Evolutionary conservation across 805 yeast genomes (phyloP), one percentile per base, ranked within the genome.

Genomic region (Wickerhamiella domercqiae): DNA sequence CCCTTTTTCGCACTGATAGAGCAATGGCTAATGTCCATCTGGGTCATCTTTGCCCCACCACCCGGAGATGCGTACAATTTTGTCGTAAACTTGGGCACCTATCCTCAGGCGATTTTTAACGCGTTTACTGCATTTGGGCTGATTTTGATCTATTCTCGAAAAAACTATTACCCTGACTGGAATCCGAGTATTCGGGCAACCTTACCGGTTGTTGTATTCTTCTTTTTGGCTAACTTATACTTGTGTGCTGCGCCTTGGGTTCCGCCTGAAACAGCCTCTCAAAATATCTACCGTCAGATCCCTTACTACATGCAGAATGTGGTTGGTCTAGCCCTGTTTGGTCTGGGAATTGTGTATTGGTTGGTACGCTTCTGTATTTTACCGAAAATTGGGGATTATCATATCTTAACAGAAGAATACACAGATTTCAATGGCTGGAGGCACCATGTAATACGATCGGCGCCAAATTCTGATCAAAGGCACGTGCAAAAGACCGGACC

Each of bases 1-100:
- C 93, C 93, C 32, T 57, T 71, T 44, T 70, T 73, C 31, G 93
- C 87, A 36, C 61, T 81, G 37, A 64, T 75, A 48, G 78, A 78
- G 55, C 93, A 81, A 54, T 80, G 81, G 71, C 56, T 75, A 33
- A 75, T 80, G 14, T 78, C 86, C 61, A 58, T 77, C 29, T 64
- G 81, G 37, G 74, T 83, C 35, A 71, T 82, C 42, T 52, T 79
- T 33, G 90, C 87, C 3, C 81, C 82, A 30, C 87, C 90, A 15
- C 80, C 86, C 19, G 93, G 90, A 40, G 93, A 80, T 53, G 93
- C 93, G 34, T 81, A 79, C 62, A 77, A 78, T 56, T 78, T 82
- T 54, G 72, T 81, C 47, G 55, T 78, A 56, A 80, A 82, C 58
- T 65, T 82, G 62, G 76, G 79, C 48, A 74, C 87, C 2, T 81